Conservation (phyloP, 2,329 filamentous ascomycete genomes). For the Exophiala aquamarina region DNA sequence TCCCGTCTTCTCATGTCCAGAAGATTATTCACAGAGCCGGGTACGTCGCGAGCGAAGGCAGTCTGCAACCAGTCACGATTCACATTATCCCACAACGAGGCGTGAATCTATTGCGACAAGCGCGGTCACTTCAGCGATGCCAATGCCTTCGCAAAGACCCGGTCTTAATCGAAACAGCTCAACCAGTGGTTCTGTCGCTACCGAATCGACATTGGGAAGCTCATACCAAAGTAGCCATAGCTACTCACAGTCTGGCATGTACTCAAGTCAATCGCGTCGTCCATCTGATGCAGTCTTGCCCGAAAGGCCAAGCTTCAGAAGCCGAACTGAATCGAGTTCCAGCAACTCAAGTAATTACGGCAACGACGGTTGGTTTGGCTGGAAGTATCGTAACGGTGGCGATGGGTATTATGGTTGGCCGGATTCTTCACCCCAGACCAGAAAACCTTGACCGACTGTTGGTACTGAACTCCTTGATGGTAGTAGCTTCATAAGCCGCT, state of each 20-base stretch:
- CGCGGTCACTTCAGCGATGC: not conserved
- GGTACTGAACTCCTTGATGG: no score
- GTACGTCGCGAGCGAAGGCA: slow-evolving; percentile 13
- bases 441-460: not conserved
- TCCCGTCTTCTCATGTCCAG: not conserved
- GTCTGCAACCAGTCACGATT: slow-evolving; percentile 3
- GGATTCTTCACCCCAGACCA: not conserved
- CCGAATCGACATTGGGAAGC: slow-evolving; percentile 9
- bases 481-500: no score
- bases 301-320: slow-evolving; percentile 6
- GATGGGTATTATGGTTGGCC: no score
- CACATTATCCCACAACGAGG: slow-evolving; percentile 5
- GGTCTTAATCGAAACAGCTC: slow-evolving; percentile 9
- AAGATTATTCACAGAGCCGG: slow-evolving; percentile 13
- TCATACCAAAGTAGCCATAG: slow-evolving; percentile 2
- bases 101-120: slow-evolving; percentile 4
- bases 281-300: slow-evolving; percentile 17
- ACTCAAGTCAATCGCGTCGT: slow-evolving; percentile 11
- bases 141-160: slow-evolving; percentile 9
- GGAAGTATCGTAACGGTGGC: no score
- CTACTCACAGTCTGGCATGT: slow-evolving; percentile 6
- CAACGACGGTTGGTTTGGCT: slow-evolving; percentile 13
- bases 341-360: slow-evolving; percentile 16
- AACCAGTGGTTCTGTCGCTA: slow-evolving; percentile 11
- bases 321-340: slow-evolving; percentile 15